A percentile compares a stretch with the other conserved stretches of the same genome.
phyloP scores from a whole-genome alignment of 768 basidiomycete species.

The Glaciozyma martinii region DNA sequence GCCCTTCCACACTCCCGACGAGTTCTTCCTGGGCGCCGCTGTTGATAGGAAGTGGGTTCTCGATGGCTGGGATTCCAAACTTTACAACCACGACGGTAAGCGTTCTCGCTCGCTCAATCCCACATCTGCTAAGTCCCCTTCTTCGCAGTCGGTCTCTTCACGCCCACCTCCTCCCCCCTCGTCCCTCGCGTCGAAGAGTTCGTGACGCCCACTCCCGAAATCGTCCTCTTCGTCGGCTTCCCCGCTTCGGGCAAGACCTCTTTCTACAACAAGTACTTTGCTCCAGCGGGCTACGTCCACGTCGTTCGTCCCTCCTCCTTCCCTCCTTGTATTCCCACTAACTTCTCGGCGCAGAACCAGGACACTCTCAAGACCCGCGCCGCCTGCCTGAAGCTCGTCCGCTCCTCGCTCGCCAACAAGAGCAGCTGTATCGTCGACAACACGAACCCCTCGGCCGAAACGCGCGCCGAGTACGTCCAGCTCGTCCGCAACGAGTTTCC shows the following conservation, averaged over 20 bases:
- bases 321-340: not conserved
- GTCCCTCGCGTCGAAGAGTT: conserved; percentile 3
- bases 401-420: conserved; percentile 49
- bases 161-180: conserved; percentile 23
- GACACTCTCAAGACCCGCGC: conserved; percentile 53
- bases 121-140: not conserved
- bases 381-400: conserved; percentile 62
- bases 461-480: conserved; percentile 62
- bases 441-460: conserved; percentile 69
- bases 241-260: conserved; percentile 71
- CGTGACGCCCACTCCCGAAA: conserved; percentile 35
- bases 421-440: conserved; percentile 78
- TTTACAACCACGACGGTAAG: conserved; percentile 16
- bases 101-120: not conserved
- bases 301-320: conserved; percentile 40
- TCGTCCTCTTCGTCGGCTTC: conserved; percentile 56
- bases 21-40: conserved; percentile 26
- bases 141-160: conserved; percentile 46
- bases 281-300: conserved; percentile 59
- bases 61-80: conserved; percentile 11
- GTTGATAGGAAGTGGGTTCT: not conserved
- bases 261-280: conserved; percentile 65
- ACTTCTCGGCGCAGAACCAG: conserved; percentile 37
- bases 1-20: conserved; percentile 33
- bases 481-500: conserved; percentile 37